phyloP scores from a whole-genome alignment of 2,329 filamentous ascomycete species.

The Xylariaceae sp. region DNA sequence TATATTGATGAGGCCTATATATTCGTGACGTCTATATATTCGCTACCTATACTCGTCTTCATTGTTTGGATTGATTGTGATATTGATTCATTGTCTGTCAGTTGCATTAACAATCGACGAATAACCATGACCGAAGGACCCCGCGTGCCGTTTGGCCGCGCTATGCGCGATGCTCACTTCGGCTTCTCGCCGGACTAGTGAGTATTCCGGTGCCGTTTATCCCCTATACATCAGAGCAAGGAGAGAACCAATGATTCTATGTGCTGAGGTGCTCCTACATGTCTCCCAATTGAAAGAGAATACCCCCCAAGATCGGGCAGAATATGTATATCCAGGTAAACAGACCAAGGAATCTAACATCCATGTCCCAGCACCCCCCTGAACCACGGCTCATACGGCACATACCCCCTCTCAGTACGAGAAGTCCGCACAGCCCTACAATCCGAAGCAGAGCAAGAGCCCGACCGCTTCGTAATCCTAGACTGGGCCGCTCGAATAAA shows the following conservation, averaged over 20 bases:
- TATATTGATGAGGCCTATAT: no score
- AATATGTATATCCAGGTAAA: neutral
- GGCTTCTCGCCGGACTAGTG: conserved; percentile 27
- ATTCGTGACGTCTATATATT: no score
- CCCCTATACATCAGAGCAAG: neutral
- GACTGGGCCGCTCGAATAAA: conserved; percentile 24
- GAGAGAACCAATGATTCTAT: no score
- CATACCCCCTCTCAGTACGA: conserved; percentile 24
- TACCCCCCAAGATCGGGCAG: neutral
- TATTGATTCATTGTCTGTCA: no score
- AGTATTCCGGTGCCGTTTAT: neutral
- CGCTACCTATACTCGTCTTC: no score
- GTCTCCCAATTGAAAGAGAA: neutral
- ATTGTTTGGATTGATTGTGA: no score
- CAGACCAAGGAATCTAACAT: neutral
- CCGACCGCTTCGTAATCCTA: conserved; percentile 32
- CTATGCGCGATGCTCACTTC: conserved; percentile 32
- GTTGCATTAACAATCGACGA: no score
- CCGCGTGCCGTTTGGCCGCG: conserved; percentile 27
- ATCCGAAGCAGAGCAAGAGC: conserved; percentile 26
- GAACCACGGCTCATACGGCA: conserved; percentile 33
- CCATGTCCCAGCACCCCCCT: conserved; percentile 23
- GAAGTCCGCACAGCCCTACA: conserved; percentile 23
- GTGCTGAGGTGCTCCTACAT: no score
- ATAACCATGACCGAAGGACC: neutral